A percentile compares a stretch with the other conserved stretches of the same genome.
Conservation (phyloP, 2,329 filamentous ascomycete genomes). For the Calonectria ilicicola region DNA sequence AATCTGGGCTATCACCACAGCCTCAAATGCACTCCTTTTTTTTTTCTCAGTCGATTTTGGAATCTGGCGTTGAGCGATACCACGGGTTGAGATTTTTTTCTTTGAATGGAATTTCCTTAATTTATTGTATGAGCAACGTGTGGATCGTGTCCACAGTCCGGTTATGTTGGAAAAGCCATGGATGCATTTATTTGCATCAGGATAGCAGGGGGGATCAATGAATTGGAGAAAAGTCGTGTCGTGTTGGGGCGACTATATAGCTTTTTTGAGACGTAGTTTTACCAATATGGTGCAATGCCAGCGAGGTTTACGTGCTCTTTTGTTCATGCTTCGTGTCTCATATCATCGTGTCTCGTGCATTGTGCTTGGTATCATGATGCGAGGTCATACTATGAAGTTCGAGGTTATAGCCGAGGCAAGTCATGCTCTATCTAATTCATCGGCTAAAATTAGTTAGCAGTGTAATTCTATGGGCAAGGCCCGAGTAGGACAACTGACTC, state of each 20-base stretch:
- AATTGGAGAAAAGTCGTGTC: neutral
- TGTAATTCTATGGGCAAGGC: neutral
- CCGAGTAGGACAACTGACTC: conserved; percentile 20
- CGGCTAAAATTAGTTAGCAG: neutral
- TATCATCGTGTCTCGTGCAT: conserved; percentile 5
- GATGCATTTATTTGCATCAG: conserved; percentile 2
- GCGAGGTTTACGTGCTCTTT: conserved; percentile 4
- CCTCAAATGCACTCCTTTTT: conserved; percentile 14
- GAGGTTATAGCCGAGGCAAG: neutral
- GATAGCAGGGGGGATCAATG: neutral
- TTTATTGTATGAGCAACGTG: neutral
- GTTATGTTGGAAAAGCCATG: neutral
- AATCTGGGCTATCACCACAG: neutral
- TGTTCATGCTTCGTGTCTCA: conserved; percentile 7
- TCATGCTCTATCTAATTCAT: neutral
- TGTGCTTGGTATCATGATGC: neutral
- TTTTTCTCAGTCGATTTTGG: conserved; percentile 18
- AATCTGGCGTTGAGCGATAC: conserved; percentile 38
- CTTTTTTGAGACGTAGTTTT: conserved; percentile 7
- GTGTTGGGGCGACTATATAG: conserved; percentile 10
- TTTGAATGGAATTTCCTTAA: neutral
- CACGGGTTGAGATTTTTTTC: conserved; percentile 5
- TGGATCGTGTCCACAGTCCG: conserved; percentile 1
- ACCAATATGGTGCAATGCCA: conserved; percentile 12
- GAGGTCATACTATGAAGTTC: neutral